phyloP scores from a whole-genome alignment of 2,329 filamentous ascomycete species.

The Paracoccidioides lutzii region DNA sequence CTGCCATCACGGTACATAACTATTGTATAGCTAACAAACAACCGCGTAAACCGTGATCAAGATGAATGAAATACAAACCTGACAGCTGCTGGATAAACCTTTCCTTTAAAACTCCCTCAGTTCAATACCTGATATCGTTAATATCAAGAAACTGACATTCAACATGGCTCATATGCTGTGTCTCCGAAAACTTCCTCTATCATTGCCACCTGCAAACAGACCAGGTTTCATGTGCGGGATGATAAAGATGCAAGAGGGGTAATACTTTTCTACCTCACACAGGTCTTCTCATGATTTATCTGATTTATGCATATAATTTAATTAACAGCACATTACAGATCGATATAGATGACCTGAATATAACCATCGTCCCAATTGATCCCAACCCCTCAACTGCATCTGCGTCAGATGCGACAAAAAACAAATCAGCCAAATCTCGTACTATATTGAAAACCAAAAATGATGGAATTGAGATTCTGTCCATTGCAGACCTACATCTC shows the following conservation, averaged over 20 bases:
- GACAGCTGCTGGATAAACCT: too few species aligned
- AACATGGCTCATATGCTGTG: not conserved
- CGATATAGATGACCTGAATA: conserved; percentile 59
- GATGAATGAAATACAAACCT: too few species aligned
- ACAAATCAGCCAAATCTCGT: conserved; percentile 19
- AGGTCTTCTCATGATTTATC: too few species aligned
- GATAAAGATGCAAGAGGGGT: conserved; percentile 44
- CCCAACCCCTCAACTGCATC: conserved; percentile 1
- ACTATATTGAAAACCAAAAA: conserved; percentile 40
- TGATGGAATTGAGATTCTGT: conserved; percentile 50
- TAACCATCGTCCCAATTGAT: conserved; percentile 44
- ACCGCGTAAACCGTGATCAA: too few species aligned
- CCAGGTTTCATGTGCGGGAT: conserved; percentile 48
- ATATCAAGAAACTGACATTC: not conserved
- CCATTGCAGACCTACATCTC: conserved; percentile 55
- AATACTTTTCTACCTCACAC: not conserved
- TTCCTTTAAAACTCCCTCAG: not conserved
- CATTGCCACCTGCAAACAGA: conserved; percentile 54
- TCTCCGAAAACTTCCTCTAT: conserved; percentile 22
- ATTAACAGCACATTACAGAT: conserved; percentile 33
- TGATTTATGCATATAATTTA: not conserved
- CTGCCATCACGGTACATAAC: too few species aligned
- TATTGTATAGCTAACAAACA: too few species aligned
- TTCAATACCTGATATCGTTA: not conserved
- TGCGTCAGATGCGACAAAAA: conserved; percentile 7